phyloP scores from a whole-genome alignment of 345 rosid genomes.

The Camelina hispida region DNA sequence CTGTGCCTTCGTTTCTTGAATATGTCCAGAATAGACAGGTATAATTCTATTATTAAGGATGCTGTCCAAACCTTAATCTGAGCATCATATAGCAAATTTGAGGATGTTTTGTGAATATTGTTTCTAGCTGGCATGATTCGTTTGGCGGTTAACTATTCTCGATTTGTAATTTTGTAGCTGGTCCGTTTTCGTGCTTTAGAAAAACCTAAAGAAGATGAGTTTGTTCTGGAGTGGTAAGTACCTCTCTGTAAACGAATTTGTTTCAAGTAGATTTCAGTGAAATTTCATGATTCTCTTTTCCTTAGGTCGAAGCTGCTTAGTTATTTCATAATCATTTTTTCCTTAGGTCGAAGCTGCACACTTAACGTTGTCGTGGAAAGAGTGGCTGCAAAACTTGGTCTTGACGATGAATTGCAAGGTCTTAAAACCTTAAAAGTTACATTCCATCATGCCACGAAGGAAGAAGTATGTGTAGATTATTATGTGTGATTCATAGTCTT shows the following conservation, averaged over 20 bases:
- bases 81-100: not conserved
- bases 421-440: constrained; percentile 87
- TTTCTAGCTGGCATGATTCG: constrained; percentile 18
- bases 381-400: constrained; percentile 80
- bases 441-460: constrained; percentile 73
- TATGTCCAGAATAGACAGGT: constrained; percentile 96
- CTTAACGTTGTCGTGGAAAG: constrained; percentile 92
- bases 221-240: constrained; percentile 89
- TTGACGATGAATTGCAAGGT: constrained; percentile 90
- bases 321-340: constrained; percentile 40
- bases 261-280: constrained; percentile 20
- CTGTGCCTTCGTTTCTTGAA: constrained; percentile 81
- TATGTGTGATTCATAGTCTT: constrained; percentile 11
- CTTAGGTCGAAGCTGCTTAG: constrained; percentile 86
- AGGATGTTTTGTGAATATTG: constrained; percentile 19
- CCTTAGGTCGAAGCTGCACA: constrained; percentile 83
- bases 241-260: constrained; percentile 24
- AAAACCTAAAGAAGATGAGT: constrained; percentile 88
- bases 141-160: not conserved
- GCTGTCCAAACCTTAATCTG: constrained; percentile 11
- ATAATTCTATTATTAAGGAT: constrained; percentile 25
- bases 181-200: constrained; percentile 90
- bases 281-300: constrained; percentile 18
- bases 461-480: constrained; percentile 64
- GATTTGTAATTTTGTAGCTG: constrained; percentile 55